Evolutionary conservation across 208 protist species (phyloP).

Genomic region (Crithidia bombi): DNA sequence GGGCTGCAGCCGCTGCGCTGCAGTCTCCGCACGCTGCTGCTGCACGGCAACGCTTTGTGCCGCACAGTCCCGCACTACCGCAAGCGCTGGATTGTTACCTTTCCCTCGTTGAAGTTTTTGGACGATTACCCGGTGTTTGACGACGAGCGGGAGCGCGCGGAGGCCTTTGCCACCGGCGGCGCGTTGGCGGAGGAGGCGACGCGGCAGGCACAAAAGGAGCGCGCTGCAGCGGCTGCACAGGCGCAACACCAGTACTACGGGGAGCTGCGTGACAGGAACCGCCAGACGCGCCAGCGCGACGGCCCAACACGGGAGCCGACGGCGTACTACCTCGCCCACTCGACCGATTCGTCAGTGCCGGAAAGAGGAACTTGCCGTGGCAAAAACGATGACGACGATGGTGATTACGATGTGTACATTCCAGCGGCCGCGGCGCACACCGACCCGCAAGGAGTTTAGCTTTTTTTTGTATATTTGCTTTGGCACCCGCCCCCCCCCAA

Average conservation of each 20-base stretch:
- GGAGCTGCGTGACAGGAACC: constrained; percentile 26
- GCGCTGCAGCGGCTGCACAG: constrained; percentile 30
- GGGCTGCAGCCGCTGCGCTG: constrained; percentile 21
- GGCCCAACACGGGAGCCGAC: constrained; percentile 16
- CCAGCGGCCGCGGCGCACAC: constrained; percentile 14
- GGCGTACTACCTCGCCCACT: constrained; percentile 25
- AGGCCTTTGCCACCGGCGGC: constrained; percentile 69
- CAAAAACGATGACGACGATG: constrained; percentile 24
- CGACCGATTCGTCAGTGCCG: background rate
- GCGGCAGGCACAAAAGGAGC: constrained; percentile 31
- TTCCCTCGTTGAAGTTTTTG: constrained; percentile 65
- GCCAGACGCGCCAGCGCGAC: constrained; percentile 24
- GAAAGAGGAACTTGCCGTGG: background rate
- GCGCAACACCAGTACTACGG: constrained; percentile 52
- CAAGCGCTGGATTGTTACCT: constrained; percentile 68
- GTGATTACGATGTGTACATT: constrained; percentile 33
- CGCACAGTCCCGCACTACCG: constrained; percentile 67
- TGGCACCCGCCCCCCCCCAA: no score
- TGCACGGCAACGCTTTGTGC: constrained; percentile 83
- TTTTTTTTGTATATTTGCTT: constrained; percentile 1
- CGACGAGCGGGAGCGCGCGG: constrained; percentile 71
- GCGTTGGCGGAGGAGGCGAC: constrained; percentile 43
- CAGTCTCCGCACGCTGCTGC: constrained; percentile 72
- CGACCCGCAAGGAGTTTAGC: background rate
- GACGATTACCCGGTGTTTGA: constrained; percentile 75